Evolutionary conservation across 2,329 filamentous ascomycete species (phyloP).

Genomic region (Xylariaceae sp.): DNA sequence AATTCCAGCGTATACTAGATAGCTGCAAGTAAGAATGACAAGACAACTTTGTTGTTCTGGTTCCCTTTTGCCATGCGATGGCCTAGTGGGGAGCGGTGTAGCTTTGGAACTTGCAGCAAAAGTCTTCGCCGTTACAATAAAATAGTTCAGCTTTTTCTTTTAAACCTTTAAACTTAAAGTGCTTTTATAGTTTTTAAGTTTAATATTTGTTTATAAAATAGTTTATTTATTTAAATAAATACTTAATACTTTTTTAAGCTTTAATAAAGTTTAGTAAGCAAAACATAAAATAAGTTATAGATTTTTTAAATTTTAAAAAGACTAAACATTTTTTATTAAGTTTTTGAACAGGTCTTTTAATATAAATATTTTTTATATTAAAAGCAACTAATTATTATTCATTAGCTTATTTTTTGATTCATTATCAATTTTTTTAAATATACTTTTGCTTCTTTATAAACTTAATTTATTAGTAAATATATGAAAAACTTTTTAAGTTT

Average conservation of each 20-base stretch:
- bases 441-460: background rate
- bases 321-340: background rate
- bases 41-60: no score
- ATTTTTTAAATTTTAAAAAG: background rate
- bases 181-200: background rate
- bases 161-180: no score
- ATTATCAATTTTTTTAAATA: background rate
- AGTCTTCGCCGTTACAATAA: no score
- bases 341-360: background rate
- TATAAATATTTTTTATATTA: slow-evolving; percentile 1
- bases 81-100: no score
- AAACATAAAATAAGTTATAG: slow-evolving; percentile 1
- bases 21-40: no score
- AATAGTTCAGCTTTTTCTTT: background rate
- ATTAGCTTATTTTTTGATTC: background rate
- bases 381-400: background rate
- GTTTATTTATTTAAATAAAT: background rate
- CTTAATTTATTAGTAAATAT: slow-evolving; percentile 1
- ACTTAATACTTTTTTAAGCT: background rate
- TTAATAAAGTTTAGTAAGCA: background rate
- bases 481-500: background rate
- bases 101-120: no score
- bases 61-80: no score
- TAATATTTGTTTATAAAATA: background rate
- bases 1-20: no score